These are phyloP conservation scores for Quercus tomentella DNA, from an alignment of 331 rosid species.

Conservation along the genomic window DNA sequence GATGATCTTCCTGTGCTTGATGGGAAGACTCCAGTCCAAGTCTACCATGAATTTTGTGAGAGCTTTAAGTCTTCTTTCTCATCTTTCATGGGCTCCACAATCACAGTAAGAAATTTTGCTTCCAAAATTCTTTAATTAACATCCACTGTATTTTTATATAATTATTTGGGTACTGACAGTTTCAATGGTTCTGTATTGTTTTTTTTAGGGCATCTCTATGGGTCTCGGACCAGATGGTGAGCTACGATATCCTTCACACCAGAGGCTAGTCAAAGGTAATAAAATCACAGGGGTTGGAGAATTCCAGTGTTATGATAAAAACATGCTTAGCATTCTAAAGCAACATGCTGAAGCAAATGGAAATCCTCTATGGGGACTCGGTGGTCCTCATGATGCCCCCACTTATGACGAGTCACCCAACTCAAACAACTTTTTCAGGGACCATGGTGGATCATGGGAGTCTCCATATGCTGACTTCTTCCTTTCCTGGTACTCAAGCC, in stretches of 20 bases:
- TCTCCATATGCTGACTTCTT: slow-evolving; percentile 78
- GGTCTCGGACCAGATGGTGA: slow-evolving; percentile 95
- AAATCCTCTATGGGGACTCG: slow-evolving; percentile 86
- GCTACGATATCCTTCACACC: slow-evolving; percentile 89
- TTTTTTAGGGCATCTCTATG: slow-evolving; percentile 72
- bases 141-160: neutral
- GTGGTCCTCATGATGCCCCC: slow-evolving; percentile 91
- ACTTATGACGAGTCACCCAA: slow-evolving; percentile 48
- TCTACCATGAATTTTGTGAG: slow-evolving; percentile 73
- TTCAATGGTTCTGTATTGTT: slow-evolving; percentile 15
- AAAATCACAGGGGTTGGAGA: slow-evolving; percentile 60
- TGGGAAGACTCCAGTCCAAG: slow-evolving; percentile 79
- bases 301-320: slow-evolving; percentile 85
- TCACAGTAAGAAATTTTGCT: slow-evolving; percentile 38
- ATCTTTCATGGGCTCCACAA: slow-evolving; percentile 54
- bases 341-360: slow-evolving; percentile 74
- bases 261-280: slow-evolving; percentile 6
- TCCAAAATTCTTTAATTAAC: neutral
- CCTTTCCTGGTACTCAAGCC: slow-evolving; percentile 91
- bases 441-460: slow-evolving; percentile 79
- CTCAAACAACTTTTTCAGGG: slow-evolving; percentile 58
- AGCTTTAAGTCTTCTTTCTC: slow-evolving; percentile 78
- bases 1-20: slow-evolving; percentile 79
- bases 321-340: slow-evolving; percentile 73
- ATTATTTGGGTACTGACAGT: slow-evolving; percentile 11